Percentiles rank a stretch among this genome's conserved stretches.
These are phyloP conservation scores for Suillus ampliporus DNA, from an alignment of 768 basidiomycete genomes.

Conservation along the genomic window DNA sequence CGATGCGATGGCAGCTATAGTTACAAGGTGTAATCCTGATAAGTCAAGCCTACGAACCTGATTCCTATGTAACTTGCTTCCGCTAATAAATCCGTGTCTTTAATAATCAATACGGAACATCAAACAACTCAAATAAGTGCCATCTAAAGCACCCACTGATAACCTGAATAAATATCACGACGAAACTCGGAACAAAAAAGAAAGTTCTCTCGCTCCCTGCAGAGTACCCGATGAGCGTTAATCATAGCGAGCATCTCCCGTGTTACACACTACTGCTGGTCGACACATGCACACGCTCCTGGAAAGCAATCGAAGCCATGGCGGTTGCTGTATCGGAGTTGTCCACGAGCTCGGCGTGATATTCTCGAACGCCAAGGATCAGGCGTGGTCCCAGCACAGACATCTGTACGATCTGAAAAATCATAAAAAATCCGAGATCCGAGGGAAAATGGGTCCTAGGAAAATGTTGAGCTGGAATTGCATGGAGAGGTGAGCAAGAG, in stretches of 20 bases:
- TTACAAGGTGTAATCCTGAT: too few species aligned
- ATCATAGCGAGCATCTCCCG: background rate
- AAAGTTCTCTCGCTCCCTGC: background rate
- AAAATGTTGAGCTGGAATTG: background rate
- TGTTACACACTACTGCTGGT: background rate
- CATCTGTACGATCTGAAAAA: background rate
- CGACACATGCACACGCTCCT: background rate
- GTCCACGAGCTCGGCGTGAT: background rate
- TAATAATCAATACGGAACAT: too few species aligned
- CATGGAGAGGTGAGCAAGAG: background rate
- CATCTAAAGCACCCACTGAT: too few species aligned
- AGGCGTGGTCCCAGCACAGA: slow-evolving; percentile 4
- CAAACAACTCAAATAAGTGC: too few species aligned
- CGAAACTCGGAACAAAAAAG: background rate
- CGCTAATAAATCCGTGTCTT: too few species aligned
- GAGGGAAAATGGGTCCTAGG: background rate
- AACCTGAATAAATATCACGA: too few species aligned
- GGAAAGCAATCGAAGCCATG: background rate
- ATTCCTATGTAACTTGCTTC: too few species aligned
- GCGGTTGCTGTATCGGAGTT: background rate
- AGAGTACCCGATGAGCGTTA: too few species aligned
- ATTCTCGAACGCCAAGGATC: background rate
- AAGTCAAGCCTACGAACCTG: too few species aligned
- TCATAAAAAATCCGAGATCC: background rate
- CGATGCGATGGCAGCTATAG: too few species aligned